Evolutionary conservation across 306 rosid genomes (phyloP), one percentile per base, ranked within the genome.

Genomic region (Medicago arabica): DNA sequence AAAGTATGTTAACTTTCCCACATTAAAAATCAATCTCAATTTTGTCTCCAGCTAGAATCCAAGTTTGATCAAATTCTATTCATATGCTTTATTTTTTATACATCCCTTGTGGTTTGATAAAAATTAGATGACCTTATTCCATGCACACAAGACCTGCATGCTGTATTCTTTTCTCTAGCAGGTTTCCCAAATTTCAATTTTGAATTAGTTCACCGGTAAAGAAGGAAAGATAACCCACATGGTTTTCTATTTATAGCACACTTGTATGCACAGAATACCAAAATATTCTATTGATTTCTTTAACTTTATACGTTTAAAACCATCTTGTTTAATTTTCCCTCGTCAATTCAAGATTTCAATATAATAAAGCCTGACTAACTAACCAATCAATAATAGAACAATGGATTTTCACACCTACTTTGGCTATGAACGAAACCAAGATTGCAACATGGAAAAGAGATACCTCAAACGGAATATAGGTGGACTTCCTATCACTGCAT

Each of bases 391-490:
- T 62, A 61, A 21, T 51, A 50, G 46, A 43, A 38, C n/a, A 63
- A 71, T 12, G 31, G 36, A 70, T 44, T 39, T 65, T 54, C 58
- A 80, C 23, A 61, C 23, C 14, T 38, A 46, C 51, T 31, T 69
- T 75, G 2, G 76, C 18, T 68, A 72, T 12, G 50, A 83, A 67
- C 3, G 38, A 84, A 77, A 69, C 54, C 64, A 54, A 77, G 54
- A 80, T 53, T 31, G 72, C 47, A 67, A 51, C 68, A 50, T 8
- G 55, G 17, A 64, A 82, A 77, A 69, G 11, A 78, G 57, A 67
- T 80, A 95, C 99, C 97, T 92, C 78, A 95, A 88, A 53, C 99
- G 97, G 76, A 95, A 92, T 72, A 88, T 70, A 54, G 84, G 68
- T 14, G 97, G 97, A 66, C 93, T 82, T 89, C 99, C 99, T 63